Percentiles rank a stretch among this genome's conserved stretches.
Conservation (phyloP, 176 grass and related monocot species). For the Eragrostis curvula region DNA sequence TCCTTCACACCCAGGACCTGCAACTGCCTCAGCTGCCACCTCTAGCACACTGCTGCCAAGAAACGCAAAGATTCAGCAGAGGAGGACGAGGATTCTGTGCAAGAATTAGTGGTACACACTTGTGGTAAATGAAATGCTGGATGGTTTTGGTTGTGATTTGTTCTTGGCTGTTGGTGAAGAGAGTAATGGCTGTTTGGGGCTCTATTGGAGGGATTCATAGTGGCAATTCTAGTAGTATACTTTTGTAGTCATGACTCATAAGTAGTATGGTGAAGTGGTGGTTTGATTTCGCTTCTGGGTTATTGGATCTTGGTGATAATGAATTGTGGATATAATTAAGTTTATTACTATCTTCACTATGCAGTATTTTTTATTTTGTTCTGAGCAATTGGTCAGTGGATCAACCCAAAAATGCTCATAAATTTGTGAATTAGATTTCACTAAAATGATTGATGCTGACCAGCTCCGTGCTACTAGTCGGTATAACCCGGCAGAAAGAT, state of each 20-base stretch:
- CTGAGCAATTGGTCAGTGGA: too few relatives aligned
- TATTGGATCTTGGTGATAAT: slow-evolving; percentile 5
- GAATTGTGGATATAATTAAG: slow-evolving; percentile 32
- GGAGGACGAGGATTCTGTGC: not conserved
- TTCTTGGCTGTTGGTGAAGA: too few relatives aligned
- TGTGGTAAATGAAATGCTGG: not conserved
- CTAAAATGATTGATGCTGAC: not conserved
- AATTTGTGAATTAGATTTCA: not conserved
- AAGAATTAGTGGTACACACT: too few relatives aligned
- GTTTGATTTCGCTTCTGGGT: not conserved
- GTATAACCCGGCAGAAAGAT: not conserved
- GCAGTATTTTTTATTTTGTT: too few relatives aligned
- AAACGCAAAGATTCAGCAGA: not conserved
- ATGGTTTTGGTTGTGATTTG: not conserved
- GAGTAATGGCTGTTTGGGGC: not conserved
- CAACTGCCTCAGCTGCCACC: slow-evolving; percentile 82
- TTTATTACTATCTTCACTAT: not conserved
- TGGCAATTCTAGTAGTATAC: not conserved
- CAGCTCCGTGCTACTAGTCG: too few relatives aligned
- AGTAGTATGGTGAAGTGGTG: not conserved
- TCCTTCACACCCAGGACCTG: slow-evolving; percentile 75
- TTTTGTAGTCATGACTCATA: not conserved
- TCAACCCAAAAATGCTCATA: not conserved
- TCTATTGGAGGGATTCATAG: not conserved
- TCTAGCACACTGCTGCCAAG: slow-evolving; percentile 38